Evolutionary conservation across 2,329 filamentous ascomycete genomes (phyloP).

Genomic region (Botrytis medusae): DNA sequence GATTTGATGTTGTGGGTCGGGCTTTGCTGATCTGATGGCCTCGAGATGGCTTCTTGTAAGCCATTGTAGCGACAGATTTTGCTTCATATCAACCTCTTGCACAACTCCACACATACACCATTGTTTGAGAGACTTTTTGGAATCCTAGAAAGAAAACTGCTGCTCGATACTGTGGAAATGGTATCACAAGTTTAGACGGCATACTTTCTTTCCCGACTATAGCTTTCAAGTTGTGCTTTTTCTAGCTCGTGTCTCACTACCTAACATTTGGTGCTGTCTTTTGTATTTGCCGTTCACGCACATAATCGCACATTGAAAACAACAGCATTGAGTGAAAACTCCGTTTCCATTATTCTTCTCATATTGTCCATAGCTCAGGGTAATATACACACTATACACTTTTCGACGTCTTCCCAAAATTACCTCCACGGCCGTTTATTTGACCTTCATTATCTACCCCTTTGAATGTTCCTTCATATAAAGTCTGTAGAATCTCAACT

Average conservation of each 20-base stretch:
- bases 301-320: background rate
- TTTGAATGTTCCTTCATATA: background rate
- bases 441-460: background rate
- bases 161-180: accelerated
- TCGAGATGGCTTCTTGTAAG: background rate
- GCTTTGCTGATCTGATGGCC: too few relatives aligned
- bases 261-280: too few relatives aligned
- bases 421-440: background rate
- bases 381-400: slow-evolving; percentile 7
- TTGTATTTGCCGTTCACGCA: background rate
- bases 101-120: background rate
- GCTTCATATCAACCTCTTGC: background rate
- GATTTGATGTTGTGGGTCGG: background rate
- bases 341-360: background rate
- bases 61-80: background rate
- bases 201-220: background rate
- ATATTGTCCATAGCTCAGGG: background rate
- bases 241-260: background rate
- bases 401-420: background rate
- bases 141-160: accelerated
- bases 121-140: background rate
- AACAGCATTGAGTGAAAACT: background rate
- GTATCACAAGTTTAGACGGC: background rate
- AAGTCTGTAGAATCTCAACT: background rate
- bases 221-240: background rate